Conservation (phyloP, 2,329 filamentous ascomycete species). For the Myriosclerotinia curreyana region DNA sequence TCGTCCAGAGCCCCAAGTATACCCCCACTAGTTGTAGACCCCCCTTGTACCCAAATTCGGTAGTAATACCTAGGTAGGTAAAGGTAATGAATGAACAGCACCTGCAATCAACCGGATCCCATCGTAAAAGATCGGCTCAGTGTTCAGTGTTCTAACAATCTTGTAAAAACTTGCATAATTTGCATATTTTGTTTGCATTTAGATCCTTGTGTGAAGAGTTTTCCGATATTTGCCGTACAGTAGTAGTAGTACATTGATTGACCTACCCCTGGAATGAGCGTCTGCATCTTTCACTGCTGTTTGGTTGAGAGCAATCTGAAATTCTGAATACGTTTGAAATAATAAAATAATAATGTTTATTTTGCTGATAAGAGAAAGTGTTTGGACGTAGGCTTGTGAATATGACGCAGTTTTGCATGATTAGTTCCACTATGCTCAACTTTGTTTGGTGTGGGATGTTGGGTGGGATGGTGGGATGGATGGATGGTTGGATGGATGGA, state of each 20-base stretch:
- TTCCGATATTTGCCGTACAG: neutral
- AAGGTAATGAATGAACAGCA: too few relatives aligned
- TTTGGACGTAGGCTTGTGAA: neutral
- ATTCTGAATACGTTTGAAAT: neutral
- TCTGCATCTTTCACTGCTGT: neutral
- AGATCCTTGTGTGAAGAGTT: constrained; percentile 2
- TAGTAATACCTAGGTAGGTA: too few relatives aligned
- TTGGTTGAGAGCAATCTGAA: constrained; percentile 1
- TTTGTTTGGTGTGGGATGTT: neutral
- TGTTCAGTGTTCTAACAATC: constrained; percentile 1
- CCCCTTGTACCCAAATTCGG: neutral
- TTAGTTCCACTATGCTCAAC: neutral
- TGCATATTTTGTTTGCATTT: neutral
- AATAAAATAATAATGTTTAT: too few relatives aligned
- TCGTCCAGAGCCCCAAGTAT: neutral
- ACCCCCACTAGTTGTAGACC: too few relatives aligned
- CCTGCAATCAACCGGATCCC: neutral
- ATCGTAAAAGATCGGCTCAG: neutral
- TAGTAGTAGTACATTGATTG: neutral
- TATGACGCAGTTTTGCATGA: constrained; percentile 15
- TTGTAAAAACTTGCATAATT: constrained; percentile 4
- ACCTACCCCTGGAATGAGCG: neutral
- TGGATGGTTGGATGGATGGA: too few relatives aligned
- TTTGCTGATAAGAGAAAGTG: constrained; percentile 3
- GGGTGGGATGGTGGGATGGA: constrained; percentile 4